Evolutionary conservation across 306 rosid species (phyloP), one percentile per base, ranked within the genome.

Genomic region (Aeschynomene evenia): DNA sequence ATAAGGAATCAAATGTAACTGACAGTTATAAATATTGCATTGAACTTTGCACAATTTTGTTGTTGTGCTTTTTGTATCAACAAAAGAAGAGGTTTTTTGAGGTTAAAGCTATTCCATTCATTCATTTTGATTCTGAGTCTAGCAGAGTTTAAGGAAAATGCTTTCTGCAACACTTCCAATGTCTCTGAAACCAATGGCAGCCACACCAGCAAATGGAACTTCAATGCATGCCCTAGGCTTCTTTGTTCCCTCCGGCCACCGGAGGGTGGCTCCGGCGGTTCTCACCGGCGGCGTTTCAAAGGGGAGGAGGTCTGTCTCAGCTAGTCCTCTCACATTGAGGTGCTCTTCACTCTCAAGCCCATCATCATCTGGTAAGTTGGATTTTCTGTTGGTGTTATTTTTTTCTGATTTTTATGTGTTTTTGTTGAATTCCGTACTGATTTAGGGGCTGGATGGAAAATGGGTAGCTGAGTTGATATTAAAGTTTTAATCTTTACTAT

Each of bases 321-420:
- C 67, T 7, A 11, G 82, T 40, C 29, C 66, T 51, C 29, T 57
- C 9, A 50, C 57, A 14, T 14, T 73, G 78, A 86, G 59, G 63
- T 83, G 88, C 50, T 71, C 78, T 53, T 60, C 84, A 61, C 16
- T 74, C 23, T 10, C 77, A 23, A 46, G 20, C 36, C 20, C 77
- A 9, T 43, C 68, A 9, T 58, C 68, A 3, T 2, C 9, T 29
- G 83, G 90, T 91, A 23, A 56, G 68, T 48, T 54, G 10, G 10
- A 18, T 5, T 57, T 22, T 79, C 52, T 53, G 58, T 48, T n/a
- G 2, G 2, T 21, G 33, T 10, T 20, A 7, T 22, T 31, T 61
- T 7, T 23, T 56, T 48, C 8, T 23, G 10, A 6, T 42, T 64
- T 56, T 68, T 23, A 1, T 9, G 8, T n/a, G 31, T 29, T 2